Evolutionary conservation across 2,329 filamentous ascomycete species (phyloP), one percentile per base, ranked within the genome.

Genomic region (Diplodia mutila): DNA sequence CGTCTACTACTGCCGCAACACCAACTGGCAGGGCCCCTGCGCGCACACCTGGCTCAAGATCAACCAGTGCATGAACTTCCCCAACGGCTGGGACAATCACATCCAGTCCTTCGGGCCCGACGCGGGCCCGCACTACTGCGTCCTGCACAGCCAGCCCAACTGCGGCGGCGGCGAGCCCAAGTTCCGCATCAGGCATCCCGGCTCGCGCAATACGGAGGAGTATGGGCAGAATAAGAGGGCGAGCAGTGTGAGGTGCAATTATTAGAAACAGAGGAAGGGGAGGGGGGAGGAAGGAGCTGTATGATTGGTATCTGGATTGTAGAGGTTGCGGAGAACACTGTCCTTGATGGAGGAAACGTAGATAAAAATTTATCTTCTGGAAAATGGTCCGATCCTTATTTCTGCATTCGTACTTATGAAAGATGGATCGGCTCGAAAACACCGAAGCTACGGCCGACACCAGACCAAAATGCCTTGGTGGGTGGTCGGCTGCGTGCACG

Each of bases 1-100:
- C 54, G 25, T 39, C 34, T 57, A 57, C 54, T 57, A 39, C 54
- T 57, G 54, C 34, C 54, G 54, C 54, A 57, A 42, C 54, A 42
- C 37, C 54, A 8, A 23, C 54, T 57, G n/a, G n/a, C 32, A 9
- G 18, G 54, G 6, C n/a, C 54, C 54, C 11, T 42, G 54, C 54
- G 54, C 54, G 8, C 32, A 39, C 32, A 39, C 54, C 18, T n/a
- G 29, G 18, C 11, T 57, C n/a, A 8, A 34, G 54, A 25, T 57
- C 54, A 16, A 16, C 21, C n/a, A 57, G 54, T 57, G 54, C 54
- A 57, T 57, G 54, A 39, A 57, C 34, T 57, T 57, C 54, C 34
- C 29, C 18, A 3, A 23, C 12, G 54, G 54, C 11, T 57, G 54
- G 54, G 23, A 57, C 32, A 34, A 42, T 21, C 37, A 57, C 54